Evolutionary conservation across 768 basidiomycete genomes (phyloP).

Genomic region (Mycena metata): DNA sequence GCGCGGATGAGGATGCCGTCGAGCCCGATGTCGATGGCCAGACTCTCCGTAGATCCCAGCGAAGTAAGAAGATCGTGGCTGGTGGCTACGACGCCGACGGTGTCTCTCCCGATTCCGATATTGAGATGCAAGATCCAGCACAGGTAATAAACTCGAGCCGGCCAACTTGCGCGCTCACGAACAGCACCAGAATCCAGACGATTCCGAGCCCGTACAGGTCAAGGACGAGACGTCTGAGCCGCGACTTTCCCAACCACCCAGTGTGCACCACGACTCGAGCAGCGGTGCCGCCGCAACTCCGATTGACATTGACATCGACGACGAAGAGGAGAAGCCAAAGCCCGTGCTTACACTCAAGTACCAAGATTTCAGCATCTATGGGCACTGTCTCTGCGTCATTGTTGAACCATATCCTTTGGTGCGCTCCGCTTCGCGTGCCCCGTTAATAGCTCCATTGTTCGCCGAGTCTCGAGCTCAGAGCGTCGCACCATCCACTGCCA

Average conservation of each 20-base stretch:
- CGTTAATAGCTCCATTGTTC: conserved; percentile 38
- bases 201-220: conserved; percentile 23
- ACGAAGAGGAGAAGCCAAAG: conserved; percentile 82
- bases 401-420: conserved; percentile 84
- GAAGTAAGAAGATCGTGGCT: conserved; percentile 44
- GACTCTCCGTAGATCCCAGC: conserved; percentile 48
- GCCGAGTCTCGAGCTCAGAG: conserved; percentile 46
- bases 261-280: conserved; percentile 17
- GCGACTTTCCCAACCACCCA: conserved; percentile 7
- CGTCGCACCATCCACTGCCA: conserved; percentile 45
- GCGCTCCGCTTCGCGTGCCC: conserved; percentile 51
- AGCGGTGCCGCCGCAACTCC: conserved; percentile 39
- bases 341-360: conserved; percentile 75
- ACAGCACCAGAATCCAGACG: conserved; percentile 16
- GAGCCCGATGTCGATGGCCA: conserved; percentile 36
- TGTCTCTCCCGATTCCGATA: conserved; percentile 37
- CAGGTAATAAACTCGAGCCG: conserved; percentile 24
- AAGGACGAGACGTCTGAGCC: conserved; percentile 39
- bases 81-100: conserved; percentile 45
- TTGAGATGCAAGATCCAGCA: conserved; percentile 33
- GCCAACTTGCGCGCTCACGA: conserved; percentile 23
- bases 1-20: conserved; percentile 42
- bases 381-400: conserved; percentile 83
- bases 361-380: conserved; percentile 77
- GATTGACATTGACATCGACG: conserved; percentile 65